Evolutionary conservation across 2,329 filamentous ascomycete genomes (phyloP), one percentile per base, ranked within the genome.

Genomic region (Venturia carpophila): DNA sequence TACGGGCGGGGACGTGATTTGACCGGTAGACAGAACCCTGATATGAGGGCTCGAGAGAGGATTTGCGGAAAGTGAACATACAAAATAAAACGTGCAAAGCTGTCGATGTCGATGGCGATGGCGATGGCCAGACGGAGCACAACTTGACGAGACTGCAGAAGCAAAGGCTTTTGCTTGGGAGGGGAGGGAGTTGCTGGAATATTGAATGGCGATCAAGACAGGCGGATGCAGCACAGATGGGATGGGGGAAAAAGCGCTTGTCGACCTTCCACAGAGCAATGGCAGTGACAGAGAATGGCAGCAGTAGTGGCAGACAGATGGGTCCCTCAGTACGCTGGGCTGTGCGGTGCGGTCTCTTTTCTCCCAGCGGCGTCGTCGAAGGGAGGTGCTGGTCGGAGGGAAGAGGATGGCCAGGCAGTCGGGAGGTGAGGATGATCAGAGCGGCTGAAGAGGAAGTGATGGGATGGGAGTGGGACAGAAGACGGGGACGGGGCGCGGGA

Each of bases 1-100:
- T 37, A 11, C 21, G 52, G 52, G 24, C 52, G 17, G 52, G 10
- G 52, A 58, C 52, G 52, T 58, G 52, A 58, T 19, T 58, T 58
- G 52, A 37, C 30, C n/a, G 52, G 27, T 21, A 58, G 30, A 27
- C 17, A 58, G 52, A 58, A 58, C 27, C 52, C 52, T 34, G 52
- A n/a, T 4, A 17, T n/a, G 52, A 37, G 27, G 52, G 52, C 27
- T 34, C 24, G 9, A 24, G 6, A 21, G 52, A 37, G 52, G 52
- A 41, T 9, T 10, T 37, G 52, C 7, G 24, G 3, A 37, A 58
- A 15, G 3, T 4, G 10, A n/a, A 58, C 52, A 10, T 58, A 58
- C 52, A 19, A 15, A 39, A 11, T 34, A 21, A 34, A 55, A 34
- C 24, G 49, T 34, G 27, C 11, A 34, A 55, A 55, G 49, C 24